A percentile compares a stretch with the other conserved stretches of the same genome.
phyloP scores from a whole-genome alignment of 2,329 filamentous ascomycete species.

The Penicillium fuscoglaucum region DNA sequence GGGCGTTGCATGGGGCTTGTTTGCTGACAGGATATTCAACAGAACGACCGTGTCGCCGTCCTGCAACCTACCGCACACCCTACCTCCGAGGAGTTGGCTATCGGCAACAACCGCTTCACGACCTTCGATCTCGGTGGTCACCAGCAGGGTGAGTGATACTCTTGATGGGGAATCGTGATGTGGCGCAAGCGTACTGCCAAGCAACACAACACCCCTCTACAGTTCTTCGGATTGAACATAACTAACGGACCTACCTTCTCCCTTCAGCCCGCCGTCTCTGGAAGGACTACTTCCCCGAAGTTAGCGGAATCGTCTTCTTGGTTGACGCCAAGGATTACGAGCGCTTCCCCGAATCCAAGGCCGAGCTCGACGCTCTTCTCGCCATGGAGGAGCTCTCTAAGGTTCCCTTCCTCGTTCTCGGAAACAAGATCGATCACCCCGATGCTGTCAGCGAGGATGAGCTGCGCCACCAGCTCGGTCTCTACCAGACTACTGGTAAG shows the following conservation, averaged over 20 bases:
- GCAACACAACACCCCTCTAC: not conserved
- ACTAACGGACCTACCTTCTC: constrained; percentile 6
- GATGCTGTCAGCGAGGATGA: constrained; percentile 95
- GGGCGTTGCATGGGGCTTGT: not conserved
- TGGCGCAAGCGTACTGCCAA: not conserved
- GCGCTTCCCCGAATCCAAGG: constrained; percentile 90
- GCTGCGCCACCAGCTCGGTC: constrained; percentile 82
- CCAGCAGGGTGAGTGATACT: constrained; percentile 69
- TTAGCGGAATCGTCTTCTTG: constrained; percentile 94
- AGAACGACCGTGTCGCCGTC: constrained; percentile 92
- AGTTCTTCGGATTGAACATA: not conserved
- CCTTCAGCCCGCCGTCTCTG: constrained; percentile 78
- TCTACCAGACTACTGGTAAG: constrained; percentile 97
- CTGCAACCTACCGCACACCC: constrained; percentile 89
- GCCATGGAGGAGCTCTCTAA: constrained; percentile 96
- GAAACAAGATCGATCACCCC: constrained; percentile 99
- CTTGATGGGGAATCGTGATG: not conserved
- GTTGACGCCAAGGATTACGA: constrained; percentile 97
- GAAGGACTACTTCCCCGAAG: constrained; percentile 97
- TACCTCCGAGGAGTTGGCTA: constrained; percentile 87
- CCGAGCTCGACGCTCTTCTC: constrained; percentile 91
- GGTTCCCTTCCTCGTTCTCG: constrained; percentile 92
- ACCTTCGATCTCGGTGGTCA: constrained; percentile 93
- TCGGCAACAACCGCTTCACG: constrained; percentile 91
- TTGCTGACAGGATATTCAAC: constrained; percentile 12